phyloP scores from a whole-genome alignment of 2,329 filamentous ascomycete genomes.

The Botryotinia calthae region DNA sequence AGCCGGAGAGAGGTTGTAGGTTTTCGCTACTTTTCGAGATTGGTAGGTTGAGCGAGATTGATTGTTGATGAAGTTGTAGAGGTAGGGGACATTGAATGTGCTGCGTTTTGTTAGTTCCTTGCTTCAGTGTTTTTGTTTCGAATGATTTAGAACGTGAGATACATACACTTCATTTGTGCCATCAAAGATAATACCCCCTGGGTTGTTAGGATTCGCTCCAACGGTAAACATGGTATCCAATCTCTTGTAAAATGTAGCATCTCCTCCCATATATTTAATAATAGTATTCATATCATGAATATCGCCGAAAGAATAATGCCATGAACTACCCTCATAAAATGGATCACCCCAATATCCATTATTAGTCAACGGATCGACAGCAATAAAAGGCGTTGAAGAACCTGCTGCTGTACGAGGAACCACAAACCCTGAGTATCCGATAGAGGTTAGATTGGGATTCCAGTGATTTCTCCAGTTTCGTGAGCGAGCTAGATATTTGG shows the following conservation, averaged over 20 bases:
- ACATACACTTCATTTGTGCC: slow-evolving; percentile 36
- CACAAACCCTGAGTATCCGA: slow-evolving; percentile 66
- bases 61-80: slow-evolving; percentile 52
- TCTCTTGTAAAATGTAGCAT: slow-evolving; percentile 47
- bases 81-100: slow-evolving; percentile 61
- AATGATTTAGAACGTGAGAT: background rate
- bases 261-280: slow-evolving; percentile 49
- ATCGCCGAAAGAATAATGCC: slow-evolving; percentile 54
- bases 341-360: slow-evolving; percentile 53
- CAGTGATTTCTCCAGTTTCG: slow-evolving; percentile 72
- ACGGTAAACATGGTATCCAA: slow-evolving; percentile 52
- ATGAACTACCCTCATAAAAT: slow-evolving; percentile 52
- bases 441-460: slow-evolving; percentile 56
- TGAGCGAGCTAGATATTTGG: slow-evolving; percentile 37
- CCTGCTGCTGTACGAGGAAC: slow-evolving; percentile 54
- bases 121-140: background rate
- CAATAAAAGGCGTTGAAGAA: slow-evolving; percentile 38
- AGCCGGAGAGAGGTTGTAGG: slow-evolving; percentile 2
- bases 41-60: slow-evolving; percentile 24
- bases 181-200: slow-evolving; percentile 56
- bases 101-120: background rate
- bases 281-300: slow-evolving; percentile 53
- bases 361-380: slow-evolving; percentile 49
- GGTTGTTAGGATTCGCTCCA: slow-evolving; percentile 36
- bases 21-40: slow-evolving; percentile 17